Conservation (phyloP, 2,329 filamentous ascomycete genomes). For the Stagonosporopsis cucurbitacearum region DNA sequence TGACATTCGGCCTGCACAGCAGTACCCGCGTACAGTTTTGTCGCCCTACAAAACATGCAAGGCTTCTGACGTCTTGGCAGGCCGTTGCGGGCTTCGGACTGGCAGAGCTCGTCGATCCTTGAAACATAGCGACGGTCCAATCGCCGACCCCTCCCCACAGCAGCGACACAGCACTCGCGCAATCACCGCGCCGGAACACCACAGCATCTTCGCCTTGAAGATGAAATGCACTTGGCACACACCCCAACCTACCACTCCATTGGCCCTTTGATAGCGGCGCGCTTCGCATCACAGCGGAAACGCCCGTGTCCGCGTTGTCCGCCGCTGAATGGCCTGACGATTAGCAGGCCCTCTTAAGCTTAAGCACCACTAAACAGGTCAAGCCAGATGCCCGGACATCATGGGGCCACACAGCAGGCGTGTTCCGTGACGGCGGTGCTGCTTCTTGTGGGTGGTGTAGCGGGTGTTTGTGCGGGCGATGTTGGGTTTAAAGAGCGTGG, state of each 20-base stretch:
- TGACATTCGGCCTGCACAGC: background rate
- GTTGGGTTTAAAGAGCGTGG: constrained; percentile 4
- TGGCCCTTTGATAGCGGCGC: background rate
- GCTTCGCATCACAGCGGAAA: background rate
- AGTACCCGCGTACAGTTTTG: background rate
- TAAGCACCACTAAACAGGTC: background rate
- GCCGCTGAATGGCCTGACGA: background rate
- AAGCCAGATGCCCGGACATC: constrained; percentile 7
- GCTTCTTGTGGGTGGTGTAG: background rate
- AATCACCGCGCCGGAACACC: constrained; percentile 11
- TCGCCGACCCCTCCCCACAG: constrained; percentile 1
- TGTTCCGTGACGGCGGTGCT: background rate
- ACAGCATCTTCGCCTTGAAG: background rate
- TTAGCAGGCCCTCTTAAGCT: background rate
- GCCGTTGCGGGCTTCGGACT: constrained; percentile 2
- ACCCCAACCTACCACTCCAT: background rate
- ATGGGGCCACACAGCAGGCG: background rate
- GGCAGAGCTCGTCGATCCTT: background rate
- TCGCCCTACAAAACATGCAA: background rate
- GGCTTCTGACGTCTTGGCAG: constrained; percentile 2
- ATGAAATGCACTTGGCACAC: constrained; percentile 3
- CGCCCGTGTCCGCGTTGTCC: background rate
- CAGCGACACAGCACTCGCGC: background rate
- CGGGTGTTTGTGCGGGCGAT: background rate
- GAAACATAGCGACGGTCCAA: constrained; percentile 10